Conservation (phyloP, 1,139 yeast genomes). For the Pichia norvegensis region DNA sequence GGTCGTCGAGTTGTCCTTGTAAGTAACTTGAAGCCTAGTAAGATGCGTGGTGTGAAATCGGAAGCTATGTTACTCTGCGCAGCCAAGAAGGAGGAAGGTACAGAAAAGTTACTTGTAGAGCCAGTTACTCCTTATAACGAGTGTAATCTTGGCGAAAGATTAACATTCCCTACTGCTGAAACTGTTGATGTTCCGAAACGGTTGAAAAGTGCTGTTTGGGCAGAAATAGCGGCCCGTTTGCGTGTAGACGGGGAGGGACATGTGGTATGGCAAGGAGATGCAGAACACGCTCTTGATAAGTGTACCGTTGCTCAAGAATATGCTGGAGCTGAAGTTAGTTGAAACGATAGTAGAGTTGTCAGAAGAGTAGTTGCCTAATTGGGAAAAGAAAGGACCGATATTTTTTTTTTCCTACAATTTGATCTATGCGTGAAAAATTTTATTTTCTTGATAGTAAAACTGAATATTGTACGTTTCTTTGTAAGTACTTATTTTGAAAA, state of each 20-base stretch:
- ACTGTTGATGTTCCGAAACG: constrained; percentile 14
- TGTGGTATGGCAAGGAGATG: constrained; percentile 5
- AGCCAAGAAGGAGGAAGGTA: background rate
- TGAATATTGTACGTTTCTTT: background rate
- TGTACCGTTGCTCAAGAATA: background rate
- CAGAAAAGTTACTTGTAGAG: constrained; percentile 18
- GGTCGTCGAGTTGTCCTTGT: constrained; percentile 45
- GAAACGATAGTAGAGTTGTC: too few relatives aligned
- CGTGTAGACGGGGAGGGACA: constrained; percentile 4
- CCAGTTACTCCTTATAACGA: constrained; percentile 27
- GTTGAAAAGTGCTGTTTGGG: constrained; percentile 34
- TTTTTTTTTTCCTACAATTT: too few relatives aligned
- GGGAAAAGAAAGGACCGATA: background rate
- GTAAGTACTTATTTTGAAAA: background rate
- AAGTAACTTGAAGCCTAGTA: constrained; percentile 57
- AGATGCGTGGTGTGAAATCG: constrained; percentile 54
- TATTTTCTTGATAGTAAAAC: background rate
- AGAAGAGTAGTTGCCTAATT: background rate
- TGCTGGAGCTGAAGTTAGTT: constrained; percentile 4
- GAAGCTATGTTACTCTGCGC: constrained; percentile 53
- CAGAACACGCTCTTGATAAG: background rate
- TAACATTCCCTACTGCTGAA: constrained; percentile 26
- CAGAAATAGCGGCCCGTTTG: constrained; percentile 28
- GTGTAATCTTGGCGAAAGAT: constrained; percentile 28
- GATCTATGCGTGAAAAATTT: background rate